Percentiles rank a stretch among this genome's conserved stretches.
Evolutionary conservation across 2,329 filamentous ascomycete species (phyloP).

Genomic region (Stachybotrys elegans): DNA sequence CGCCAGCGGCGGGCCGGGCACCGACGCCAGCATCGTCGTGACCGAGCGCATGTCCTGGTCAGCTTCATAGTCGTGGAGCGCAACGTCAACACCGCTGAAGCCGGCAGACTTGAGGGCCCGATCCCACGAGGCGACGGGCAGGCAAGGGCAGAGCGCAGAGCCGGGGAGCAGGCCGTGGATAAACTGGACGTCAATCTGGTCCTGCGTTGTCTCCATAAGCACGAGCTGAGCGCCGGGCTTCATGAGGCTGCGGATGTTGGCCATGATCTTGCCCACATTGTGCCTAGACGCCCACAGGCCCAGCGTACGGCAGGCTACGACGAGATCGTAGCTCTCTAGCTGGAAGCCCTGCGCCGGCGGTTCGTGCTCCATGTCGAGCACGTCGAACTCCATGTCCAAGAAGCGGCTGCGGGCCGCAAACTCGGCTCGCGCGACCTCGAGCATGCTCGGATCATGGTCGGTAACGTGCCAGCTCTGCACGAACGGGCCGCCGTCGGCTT

Average conservation of each 20-base stretch:
- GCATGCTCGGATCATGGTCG: not conserved
- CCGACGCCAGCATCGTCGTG: too few species aligned
- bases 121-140: not conserved
- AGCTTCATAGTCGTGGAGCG: not conserved
- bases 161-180: not conserved
- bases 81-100: not conserved
- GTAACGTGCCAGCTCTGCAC: not conserved
- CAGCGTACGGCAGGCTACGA: not conserved
- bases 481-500: not conserved
- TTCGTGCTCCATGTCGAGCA: not conserved
- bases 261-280: not conserved
- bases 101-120: not conserved
- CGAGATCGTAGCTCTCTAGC: not conserved
- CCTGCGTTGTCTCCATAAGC: not conserved
- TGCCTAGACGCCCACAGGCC: too few species aligned
- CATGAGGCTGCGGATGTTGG: not conserved
- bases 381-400: not conserved
- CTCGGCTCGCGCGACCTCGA: not conserved
- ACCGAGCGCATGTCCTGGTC: not conserved
- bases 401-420: not conserved
- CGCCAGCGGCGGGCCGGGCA: too few species aligned
- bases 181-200: not conserved
- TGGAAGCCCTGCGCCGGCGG: not conserved
- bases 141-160: not conserved
- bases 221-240: not conserved